Evolutionary conservation across 352 stramenopile species (phyloP), one percentile per base, ranked within the genome.

Genomic region (Globisporangium apiculatum): DNA sequence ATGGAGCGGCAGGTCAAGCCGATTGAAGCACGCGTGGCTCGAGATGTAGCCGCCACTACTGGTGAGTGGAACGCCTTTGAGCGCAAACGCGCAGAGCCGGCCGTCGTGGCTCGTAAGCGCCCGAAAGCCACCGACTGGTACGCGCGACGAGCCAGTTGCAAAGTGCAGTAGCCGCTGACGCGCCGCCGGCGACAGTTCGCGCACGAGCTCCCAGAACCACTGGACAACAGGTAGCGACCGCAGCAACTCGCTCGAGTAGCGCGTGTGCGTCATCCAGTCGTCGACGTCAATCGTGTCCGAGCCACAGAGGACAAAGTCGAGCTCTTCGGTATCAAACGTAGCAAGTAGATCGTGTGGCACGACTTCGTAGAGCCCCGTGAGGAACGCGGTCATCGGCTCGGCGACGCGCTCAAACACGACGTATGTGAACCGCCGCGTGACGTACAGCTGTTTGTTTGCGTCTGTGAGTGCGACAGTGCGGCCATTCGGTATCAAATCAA

Each of bases 1-100:
- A 63, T 98, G 98, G 8, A 98, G 58, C 11, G 96, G 96, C n/a
- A 99, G 69, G 79, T 99, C 96, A 54, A 99, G 89, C 1, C 74
- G 79, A 52, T 93, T 91, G 60, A 89, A 93, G 57, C 83, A 93
- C 35, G 83, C 77, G 57, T 91, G 83, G 52, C 80, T 87, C 36
- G 62, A 79, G 57, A 90, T 82, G 53, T 80, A 87, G 62, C 74
- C 70, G 45, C 40, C 40, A 43, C 40, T 43, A 2, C 7, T 12
- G 4, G 50, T 56, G 48, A 73, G 72, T 41, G 67, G 54, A 36
- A 89, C 65, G 8, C 71, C 80, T 45, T 85, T 83, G 41, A 94
- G 58, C 24, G 81, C 87, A 52, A 94, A 94, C 45, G 73, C 75
- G 36, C 76, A 87, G 7, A 92, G 60, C 3, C 70, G 69, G 0